Percentiles rank a stretch among this genome's conserved stretches.
Evolutionary conservation across 148 eudicot genomes (phyloP).

Genomic region (Cornus suecica): DNA sequence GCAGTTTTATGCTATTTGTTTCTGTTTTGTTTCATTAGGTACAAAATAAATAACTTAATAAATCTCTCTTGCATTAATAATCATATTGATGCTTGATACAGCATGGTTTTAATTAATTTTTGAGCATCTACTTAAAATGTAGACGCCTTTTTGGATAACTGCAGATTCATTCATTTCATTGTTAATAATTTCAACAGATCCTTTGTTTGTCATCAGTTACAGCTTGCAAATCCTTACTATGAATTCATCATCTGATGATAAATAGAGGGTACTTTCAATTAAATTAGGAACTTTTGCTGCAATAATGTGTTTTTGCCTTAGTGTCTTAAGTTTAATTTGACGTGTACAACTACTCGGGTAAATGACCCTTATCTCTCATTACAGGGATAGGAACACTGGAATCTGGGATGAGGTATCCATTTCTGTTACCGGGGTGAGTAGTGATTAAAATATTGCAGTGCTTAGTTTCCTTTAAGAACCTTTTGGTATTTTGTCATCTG

Average conservation of each 20-base stretch:
- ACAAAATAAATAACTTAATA: too few species aligned
- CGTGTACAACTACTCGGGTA: not conserved
- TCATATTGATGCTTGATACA: not conserved
- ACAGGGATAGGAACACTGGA: constrained; percentile 99
- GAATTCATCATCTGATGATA: not conserved
- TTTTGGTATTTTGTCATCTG: not conserved
- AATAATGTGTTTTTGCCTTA: not conserved
- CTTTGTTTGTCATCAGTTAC: not conserved
- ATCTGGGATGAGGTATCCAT: constrained; percentile 99
- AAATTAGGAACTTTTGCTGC: not conserved
- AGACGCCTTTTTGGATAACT: not conserved
- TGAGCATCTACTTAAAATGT: not conserved
- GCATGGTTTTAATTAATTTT: not conserved
- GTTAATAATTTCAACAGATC: not conserved
- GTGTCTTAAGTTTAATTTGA: not conserved
- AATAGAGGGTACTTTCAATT: not conserved
- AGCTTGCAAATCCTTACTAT: not conserved
- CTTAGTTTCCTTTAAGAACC: not conserved
- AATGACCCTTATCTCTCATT: not conserved
- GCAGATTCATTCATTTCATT: not conserved
- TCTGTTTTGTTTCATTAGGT: not conserved
- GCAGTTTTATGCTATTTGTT: not conserved
- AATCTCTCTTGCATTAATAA: not conserved
- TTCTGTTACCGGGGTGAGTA: constrained; percentile 82
- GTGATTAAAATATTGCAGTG: constrained; percentile 1